phyloP scores from a whole-genome alignment of 345 rosid genomes.

The Theobroma cacao region DNA sequence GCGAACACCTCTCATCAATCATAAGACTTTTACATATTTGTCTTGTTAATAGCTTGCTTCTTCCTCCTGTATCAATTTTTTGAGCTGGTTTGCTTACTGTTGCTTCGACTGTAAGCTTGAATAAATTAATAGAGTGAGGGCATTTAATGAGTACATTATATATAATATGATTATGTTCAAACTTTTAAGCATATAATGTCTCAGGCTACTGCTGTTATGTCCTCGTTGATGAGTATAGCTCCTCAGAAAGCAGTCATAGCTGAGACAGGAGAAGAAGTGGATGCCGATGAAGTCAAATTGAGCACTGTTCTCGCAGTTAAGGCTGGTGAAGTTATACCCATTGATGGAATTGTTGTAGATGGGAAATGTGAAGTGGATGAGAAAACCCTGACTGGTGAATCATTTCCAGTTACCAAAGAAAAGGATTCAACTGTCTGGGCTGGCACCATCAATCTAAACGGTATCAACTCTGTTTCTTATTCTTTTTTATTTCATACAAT shows the following conservation, averaged over 20 bases:
- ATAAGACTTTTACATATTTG: too few species aligned
- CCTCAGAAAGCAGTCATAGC: conserved; percentile 83
- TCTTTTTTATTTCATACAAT: neutral
- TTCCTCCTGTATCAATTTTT: too few species aligned
- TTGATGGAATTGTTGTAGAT: conserved; percentile 86
- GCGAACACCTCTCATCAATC: neutral
- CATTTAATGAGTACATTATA: neutral
- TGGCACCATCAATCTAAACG: conserved; percentile 87
- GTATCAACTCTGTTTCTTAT: conserved; percentile 23
- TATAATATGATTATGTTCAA: neutral
- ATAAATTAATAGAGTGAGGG: neutral
- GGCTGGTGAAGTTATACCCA: conserved; percentile 82
- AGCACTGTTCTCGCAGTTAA: conserved; percentile 72
- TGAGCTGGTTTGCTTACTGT: neutral
- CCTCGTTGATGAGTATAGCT: conserved; percentile 71
- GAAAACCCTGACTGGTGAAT: conserved; percentile 84
- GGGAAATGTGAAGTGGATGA: conserved; percentile 92
- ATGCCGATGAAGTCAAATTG: conserved; percentile 63
- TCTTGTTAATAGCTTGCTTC: too few species aligned
- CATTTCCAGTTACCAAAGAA: conserved; percentile 77
- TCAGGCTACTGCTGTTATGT: conserved; percentile 90
- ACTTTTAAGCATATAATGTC: neutral
- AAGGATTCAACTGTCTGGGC: conserved; percentile 77
- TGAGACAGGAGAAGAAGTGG: conserved; percentile 79
- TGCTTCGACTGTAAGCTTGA: neutral